Evolutionary conservation across 108 stramenopile genomes (phyloP).

Genomic region (Discostella pseudostelligera): DNA sequence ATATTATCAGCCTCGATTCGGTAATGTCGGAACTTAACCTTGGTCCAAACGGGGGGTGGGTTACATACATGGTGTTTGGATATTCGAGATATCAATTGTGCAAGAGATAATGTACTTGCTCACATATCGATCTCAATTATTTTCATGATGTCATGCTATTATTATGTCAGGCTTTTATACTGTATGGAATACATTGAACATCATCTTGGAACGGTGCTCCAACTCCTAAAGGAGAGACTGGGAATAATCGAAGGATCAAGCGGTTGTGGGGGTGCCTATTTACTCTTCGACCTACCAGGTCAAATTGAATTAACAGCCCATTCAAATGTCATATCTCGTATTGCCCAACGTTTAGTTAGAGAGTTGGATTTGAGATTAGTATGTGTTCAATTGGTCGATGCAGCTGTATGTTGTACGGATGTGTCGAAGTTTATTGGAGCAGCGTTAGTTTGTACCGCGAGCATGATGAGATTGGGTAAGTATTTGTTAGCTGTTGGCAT

Average conservation of each 20-base stretch:
- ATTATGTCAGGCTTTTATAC: conserved; percentile 56
- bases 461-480: conserved; percentile 86
- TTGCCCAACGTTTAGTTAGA: conserved; percentile 68
- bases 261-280: conserved; percentile 50
- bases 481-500: background rate
- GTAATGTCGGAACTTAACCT: conserved; percentile 91
- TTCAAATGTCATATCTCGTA: conserved; percentile 59
- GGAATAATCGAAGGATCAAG: conserved; percentile 10
- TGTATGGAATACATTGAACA: conserved; percentile 95
- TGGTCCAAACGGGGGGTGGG: conserved; percentile 93
- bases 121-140: background rate
- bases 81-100: too few species aligned
- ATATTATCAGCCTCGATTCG: conserved; percentile 74
- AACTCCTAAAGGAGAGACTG: conserved; percentile 45
- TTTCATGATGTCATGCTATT: background rate
- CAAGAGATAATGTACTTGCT: too few species aligned
- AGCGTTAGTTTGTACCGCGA: conserved; percentile 84
- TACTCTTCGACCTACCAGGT: conserved; percentile 96
- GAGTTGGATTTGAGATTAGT: conserved; percentile 85
- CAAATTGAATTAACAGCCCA: conserved; percentile 98
- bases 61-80: too few species aligned
- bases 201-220: conserved; percentile 60
- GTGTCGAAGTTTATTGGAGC: conserved; percentile 92
- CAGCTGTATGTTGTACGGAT: conserved; percentile 86
- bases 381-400: conserved; percentile 95